A percentile compares a stretch with the other conserved stretches of the same genome.
phyloP scores from a whole-genome alignment of 495 filamentous ascomycete species.

The Penicillium cinerascens region DNA sequence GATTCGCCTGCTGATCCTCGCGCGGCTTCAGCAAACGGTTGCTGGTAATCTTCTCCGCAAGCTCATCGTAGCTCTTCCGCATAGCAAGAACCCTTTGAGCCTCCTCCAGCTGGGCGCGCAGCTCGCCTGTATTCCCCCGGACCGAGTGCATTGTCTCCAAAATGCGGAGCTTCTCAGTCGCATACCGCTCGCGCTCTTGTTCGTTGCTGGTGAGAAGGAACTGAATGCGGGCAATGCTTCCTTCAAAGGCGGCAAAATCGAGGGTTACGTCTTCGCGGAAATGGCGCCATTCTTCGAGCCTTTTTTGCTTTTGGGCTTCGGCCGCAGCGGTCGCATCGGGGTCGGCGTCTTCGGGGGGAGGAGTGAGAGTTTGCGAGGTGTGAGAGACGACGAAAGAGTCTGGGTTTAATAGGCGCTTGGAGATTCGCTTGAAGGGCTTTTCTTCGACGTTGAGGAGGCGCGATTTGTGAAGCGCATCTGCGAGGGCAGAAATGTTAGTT shows the following conservation, averaged over 20 bases:
- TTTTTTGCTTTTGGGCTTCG: conserved; percentile 44
- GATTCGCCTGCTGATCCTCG: conserved; percentile 73
- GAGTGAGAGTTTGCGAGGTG: conserved; percentile 59
- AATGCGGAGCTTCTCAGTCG: conserved; percentile 73
- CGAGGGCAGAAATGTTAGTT: conserved; percentile 15
- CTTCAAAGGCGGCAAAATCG: conserved; percentile 89
- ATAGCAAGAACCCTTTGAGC: conserved; percentile 72
- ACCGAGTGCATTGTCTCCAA: conserved; percentile 69
- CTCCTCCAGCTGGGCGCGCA: conserved; percentile 69
- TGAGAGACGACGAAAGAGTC: conserved; percentile 55
- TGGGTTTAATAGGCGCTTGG: conserved; percentile 69
- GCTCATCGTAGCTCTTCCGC: conserved; percentile 80
- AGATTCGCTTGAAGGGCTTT: conserved; percentile 86
- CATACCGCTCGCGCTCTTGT: conserved; percentile 82
- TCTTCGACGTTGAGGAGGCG: conserved; percentile 91
- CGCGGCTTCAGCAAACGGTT: conserved; percentile 75
- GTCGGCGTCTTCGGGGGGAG: conserved; percentile 62
- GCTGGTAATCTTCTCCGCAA: conserved; percentile 80
- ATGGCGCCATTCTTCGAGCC: conserved; percentile 51
- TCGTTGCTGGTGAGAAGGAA: conserved; percentile 79
- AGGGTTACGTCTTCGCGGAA: conserved; percentile 80
- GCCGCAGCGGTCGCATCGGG: conserved; percentile 32
- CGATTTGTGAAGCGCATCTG: conserved; percentile 83
- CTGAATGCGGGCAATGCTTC: conserved; percentile 82
- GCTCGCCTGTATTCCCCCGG: conserved; percentile 66